Percentiles rank a stretch among this genome's conserved stretches.
Evolutionary conservation across 2,329 filamentous ascomycete genomes (phyloP).

Genomic region (Coniochaeta sp.): DNA sequence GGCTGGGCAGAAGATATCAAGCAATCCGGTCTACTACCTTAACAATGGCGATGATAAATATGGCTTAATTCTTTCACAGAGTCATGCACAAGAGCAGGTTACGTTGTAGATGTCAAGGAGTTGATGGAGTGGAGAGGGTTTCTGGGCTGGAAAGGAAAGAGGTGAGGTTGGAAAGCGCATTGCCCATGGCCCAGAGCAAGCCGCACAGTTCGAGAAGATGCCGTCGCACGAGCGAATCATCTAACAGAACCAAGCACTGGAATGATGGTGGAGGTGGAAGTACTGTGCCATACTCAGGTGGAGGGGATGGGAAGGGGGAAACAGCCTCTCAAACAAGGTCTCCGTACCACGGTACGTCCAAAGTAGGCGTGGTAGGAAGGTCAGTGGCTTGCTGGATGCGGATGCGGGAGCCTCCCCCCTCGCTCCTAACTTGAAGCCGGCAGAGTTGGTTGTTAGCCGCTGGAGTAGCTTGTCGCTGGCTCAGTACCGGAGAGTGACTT

Average conservation of each 20-base stretch:
- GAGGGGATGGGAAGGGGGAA: background rate
- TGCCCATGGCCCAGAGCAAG: constrained; percentile 3
- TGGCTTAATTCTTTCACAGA: background rate
- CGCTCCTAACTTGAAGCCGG: background rate
- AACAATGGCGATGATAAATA: background rate
- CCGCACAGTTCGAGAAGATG: constrained; percentile 11
- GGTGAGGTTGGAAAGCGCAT: constrained; percentile 9
- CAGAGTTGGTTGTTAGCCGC: background rate
- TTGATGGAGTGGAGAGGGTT: constrained; percentile 1
- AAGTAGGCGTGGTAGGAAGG: too few relatives aligned
- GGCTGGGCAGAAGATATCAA: background rate
- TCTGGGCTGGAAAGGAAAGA: constrained; percentile 5
- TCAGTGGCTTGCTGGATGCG: background rate
- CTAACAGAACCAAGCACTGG: background rate
- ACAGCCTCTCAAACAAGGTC: too few relatives aligned
- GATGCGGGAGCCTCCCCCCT: too few relatives aligned
- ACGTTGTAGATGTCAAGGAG: background rate
- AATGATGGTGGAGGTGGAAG: background rate
- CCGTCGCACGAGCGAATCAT: constrained; percentile 14
- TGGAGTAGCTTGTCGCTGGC: background rate
- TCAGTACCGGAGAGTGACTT: background rate
- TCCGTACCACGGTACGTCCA: too few relatives aligned
- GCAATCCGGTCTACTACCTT: background rate
- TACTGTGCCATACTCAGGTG: background rate
- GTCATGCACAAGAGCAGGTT: background rate